Conservation (phyloP, 163 green algal species). For the Coccomyxa subellipsoidea region DNA sequence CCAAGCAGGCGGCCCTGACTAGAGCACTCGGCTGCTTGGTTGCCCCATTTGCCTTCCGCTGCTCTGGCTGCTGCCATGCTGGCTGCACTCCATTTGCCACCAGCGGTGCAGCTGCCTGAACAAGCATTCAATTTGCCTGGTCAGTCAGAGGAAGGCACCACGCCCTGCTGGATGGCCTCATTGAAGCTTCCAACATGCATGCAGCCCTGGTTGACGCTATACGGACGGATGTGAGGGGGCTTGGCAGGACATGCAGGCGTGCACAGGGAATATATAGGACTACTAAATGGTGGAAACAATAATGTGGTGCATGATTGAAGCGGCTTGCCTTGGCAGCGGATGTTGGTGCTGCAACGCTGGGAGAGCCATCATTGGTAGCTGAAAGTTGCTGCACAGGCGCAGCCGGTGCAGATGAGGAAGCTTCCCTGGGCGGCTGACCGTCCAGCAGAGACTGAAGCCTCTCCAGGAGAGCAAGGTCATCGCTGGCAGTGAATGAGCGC, state of each 20-base stretch:
- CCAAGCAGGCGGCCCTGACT: background rate
- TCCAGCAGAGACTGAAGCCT: background rate
- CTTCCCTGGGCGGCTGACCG: background rate
- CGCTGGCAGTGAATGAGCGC: background rate
- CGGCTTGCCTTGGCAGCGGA: background rate
- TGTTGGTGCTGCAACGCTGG: background rate
- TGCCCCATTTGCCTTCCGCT: background rate
- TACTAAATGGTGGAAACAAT: too few species aligned
- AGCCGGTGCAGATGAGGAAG: background rate
- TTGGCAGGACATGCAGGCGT: too few species aligned
- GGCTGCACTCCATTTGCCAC: background rate
- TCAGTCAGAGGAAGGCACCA: background rate
- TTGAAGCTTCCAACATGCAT: background rate
- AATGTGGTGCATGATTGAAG: too few species aligned
- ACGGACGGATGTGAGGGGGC: background rate
- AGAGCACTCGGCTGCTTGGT: background rate
- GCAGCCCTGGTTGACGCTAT: background rate
- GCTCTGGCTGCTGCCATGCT: background rate
- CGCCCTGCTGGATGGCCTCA: background rate
- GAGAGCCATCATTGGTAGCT: background rate
- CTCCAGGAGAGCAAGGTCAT: background rate
- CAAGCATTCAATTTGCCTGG: background rate
- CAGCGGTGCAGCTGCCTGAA: background rate
- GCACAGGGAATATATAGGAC: too few species aligned
- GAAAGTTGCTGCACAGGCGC: background rate